Evolutionary conservation across 169 alveolate species (phyloP).

Genomic region (Eimeria falciformis): DNA sequence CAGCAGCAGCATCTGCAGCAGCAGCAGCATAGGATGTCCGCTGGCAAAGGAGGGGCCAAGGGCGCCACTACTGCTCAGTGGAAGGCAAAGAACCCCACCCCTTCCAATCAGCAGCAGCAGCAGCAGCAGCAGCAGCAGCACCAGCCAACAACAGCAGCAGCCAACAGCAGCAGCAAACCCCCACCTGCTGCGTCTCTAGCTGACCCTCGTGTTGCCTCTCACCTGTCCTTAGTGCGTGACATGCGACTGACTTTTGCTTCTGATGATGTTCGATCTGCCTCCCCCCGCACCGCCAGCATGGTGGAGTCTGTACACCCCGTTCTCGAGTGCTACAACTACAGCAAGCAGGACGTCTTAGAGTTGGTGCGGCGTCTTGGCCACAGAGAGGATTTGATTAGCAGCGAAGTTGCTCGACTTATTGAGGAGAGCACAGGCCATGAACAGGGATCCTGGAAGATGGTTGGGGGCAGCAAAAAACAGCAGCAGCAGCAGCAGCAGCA

Average conservation of each 20-base stretch:
- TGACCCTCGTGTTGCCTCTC: constrained; percentile 54
- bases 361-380: constrained; percentile 63
- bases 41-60: constrained; percentile 44
- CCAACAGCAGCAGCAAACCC: background rate
- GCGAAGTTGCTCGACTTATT: constrained; percentile 66
- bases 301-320: constrained; percentile 74
- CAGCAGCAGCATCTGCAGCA: no score
- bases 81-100: constrained; percentile 29
- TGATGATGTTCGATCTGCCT: constrained; percentile 55
- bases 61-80: constrained; percentile 63
- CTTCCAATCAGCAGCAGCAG: constrained; percentile 27
- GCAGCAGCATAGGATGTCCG: constrained; percentile 21
- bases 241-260: constrained; percentile 41
- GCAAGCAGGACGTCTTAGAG: constrained; percentile 59
- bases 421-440: constrained; percentile 73
- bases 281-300: constrained; percentile 66
- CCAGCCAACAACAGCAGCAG: constrained; percentile 11
- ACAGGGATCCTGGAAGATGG: constrained; percentile 77
- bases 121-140: constrained; percentile 35
- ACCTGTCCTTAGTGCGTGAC: constrained; percentile 34
- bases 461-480: constrained; percentile 41
- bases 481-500: constrained; percentile 55
- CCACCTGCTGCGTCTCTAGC: constrained; percentile 65
- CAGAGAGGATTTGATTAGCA: constrained; percentile 59
- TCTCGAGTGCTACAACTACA: constrained; percentile 71